phyloP scores from a whole-genome alignment of 768 basidiomycete genomes.

The Rhodotorula kratochvilovae region DNA sequence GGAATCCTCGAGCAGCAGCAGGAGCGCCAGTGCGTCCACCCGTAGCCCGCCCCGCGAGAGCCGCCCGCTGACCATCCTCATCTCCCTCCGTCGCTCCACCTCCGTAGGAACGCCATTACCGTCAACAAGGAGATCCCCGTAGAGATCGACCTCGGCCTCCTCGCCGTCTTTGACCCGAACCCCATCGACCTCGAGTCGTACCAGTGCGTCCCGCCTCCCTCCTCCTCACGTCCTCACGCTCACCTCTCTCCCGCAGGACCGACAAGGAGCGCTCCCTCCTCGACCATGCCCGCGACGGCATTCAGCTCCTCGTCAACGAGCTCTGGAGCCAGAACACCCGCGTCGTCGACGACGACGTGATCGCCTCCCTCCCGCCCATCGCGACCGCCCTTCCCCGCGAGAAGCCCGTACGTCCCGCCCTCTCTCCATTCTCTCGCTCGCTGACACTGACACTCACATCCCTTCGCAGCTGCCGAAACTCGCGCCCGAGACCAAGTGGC shows the following conservation, averaged over 20 bases:
- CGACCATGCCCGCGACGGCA: slow-evolving; percentile 70
- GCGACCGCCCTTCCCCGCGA: slow-evolving; percentile 75
- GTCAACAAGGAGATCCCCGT: slow-evolving; percentile 71
- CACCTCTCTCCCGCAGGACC: slow-evolving; percentile 51
- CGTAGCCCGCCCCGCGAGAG: neutral
- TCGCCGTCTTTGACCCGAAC: slow-evolving; percentile 82
- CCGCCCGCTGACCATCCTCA: too few species aligned
- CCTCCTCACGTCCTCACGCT: neutral
- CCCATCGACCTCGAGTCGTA: slow-evolving; percentile 80
- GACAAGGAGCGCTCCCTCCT: slow-evolving; percentile 77
- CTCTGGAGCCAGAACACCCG: slow-evolving; percentile 76
- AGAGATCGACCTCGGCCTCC: slow-evolving; percentile 66
- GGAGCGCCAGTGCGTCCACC: slow-evolving; percentile 19
- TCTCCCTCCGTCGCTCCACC: neutral
- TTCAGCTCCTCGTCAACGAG: slow-evolving; percentile 70
- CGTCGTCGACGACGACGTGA: slow-evolving; percentile 70
- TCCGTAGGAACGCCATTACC: slow-evolving; percentile 58
- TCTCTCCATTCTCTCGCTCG: too few species aligned
- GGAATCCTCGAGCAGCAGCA: slow-evolving; percentile 21
- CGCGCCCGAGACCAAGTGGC: slow-evolving; percentile 93
- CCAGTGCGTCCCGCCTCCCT: slow-evolving; percentile 54
- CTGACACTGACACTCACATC: neutral
- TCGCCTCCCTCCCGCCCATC: slow-evolving; percentile 73
- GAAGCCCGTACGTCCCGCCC: slow-evolving; percentile 56
- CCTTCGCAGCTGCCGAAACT: slow-evolving; percentile 65